Conservation (phyloP, 2,329 filamentous ascomycete species). For the Calonectria honghensis region DNA sequence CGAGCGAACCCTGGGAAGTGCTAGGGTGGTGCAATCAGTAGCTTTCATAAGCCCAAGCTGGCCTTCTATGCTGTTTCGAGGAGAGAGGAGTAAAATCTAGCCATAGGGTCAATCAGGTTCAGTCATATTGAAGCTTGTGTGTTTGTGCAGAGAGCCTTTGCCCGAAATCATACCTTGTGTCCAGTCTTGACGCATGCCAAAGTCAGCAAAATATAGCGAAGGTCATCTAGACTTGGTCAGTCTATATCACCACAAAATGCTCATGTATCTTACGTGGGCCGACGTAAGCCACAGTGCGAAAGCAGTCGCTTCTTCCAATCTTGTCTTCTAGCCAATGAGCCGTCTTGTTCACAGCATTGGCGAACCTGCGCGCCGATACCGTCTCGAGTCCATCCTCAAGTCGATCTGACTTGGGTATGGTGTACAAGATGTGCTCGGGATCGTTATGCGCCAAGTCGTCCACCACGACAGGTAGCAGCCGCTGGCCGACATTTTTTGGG, state of each 20-base stretch:
- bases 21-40: neutral
- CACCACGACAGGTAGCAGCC: neutral
- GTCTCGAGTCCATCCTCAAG: neutral
- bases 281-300: constrained; percentile 8
- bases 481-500: neutral
- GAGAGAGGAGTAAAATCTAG: neutral
- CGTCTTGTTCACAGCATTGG: constrained; percentile 9
- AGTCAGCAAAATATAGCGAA: constrained; percentile 14
- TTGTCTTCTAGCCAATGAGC: neutral
- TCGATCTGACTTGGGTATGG: neutral
- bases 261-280: neutral
- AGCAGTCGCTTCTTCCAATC: constrained; percentile 2
- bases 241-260: neutral
- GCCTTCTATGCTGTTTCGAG: constrained; percentile 3
- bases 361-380: neutral
- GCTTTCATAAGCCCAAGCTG: neutral
- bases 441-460: constrained; percentile 5
- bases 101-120: neutral
- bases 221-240: neutral
- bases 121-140: neutral
- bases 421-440: neutral
- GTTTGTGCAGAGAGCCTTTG: neutral
- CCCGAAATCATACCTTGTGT: neutral
- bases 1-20: neutral
- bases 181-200: constrained; percentile 19